These are phyloP conservation scores for Colletotrichum lindemuthianum DNA, from an alignment of 2,329 filamentous ascomycete species.

Conservation along the genomic window DNA sequence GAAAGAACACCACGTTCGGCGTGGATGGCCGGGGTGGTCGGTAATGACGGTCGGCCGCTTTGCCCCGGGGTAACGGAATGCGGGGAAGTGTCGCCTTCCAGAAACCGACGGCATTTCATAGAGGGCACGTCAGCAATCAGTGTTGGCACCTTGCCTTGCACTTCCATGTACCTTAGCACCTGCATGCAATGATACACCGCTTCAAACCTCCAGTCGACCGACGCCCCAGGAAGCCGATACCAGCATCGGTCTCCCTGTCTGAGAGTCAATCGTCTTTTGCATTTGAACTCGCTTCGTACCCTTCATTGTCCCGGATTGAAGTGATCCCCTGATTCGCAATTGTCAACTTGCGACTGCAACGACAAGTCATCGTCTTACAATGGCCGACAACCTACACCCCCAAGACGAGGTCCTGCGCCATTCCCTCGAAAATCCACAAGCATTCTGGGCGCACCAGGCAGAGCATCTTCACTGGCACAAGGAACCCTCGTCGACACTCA, in stretches of 20 bases:
- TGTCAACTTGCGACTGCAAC: background rate
- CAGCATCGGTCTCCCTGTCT: background rate
- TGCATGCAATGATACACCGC: slow-evolving; percentile 1
- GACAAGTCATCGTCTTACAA: background rate
- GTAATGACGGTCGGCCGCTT: slow-evolving; percentile 18
- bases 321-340: background rate
- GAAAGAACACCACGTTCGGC: slow-evolving; percentile 19
- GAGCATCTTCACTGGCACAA: slow-evolving; percentile 83
- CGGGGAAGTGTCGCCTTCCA: slow-evolving; percentile 36
- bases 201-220: slow-evolving; percentile 18
- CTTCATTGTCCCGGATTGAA: too few relatives aligned
- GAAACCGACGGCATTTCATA: background rate
- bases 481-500: slow-evolving; percentile 72
- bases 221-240: slow-evolving; percentile 11
- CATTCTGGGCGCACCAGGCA: slow-evolving; percentile 82
- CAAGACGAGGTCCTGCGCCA: slow-evolving; percentile 62
- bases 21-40: slow-evolving; percentile 22
- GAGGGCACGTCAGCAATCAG: slow-evolving; percentile 24
- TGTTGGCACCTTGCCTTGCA: too few relatives aligned
- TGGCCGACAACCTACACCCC: slow-evolving; percentile 45
- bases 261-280: background rate
- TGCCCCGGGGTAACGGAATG: slow-evolving; percentile 38
- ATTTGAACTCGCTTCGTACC: too few relatives aligned
- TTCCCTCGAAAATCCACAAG: slow-evolving; percentile 75
- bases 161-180: too few relatives aligned